phyloP scores from a whole-genome alignment of 148 eudicot genomes.

The Silene uniflora region DNA sequence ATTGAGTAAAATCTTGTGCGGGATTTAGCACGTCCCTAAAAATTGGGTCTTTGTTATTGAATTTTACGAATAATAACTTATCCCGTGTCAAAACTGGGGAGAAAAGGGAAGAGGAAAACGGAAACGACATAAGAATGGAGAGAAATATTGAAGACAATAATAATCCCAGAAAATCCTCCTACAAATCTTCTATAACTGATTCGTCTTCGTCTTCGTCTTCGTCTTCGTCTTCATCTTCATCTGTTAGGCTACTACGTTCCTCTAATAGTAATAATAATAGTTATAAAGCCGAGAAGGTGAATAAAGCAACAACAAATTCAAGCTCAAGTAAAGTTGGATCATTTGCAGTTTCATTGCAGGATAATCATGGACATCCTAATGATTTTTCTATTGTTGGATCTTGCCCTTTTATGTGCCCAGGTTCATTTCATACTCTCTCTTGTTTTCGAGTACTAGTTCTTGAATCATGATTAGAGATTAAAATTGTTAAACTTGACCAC shows the following conservation, averaged over 20 bases:
- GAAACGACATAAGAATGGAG: slow-evolving; percentile 9
- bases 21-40: too few relatives aligned
- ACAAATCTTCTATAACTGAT: background rate
- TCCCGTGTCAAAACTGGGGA: too few relatives aligned
- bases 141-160: background rate
- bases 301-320: background rate
- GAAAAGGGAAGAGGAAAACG: background rate
- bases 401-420: slow-evolving; percentile 97
- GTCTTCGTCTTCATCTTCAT: too few relatives aligned
- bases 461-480: too few relatives aligned
- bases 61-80: too few relatives aligned
- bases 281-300: too few relatives aligned
- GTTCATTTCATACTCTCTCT: slow-evolving; percentile 22
- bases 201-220: too few relatives aligned
- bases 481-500: too few relatives aligned
- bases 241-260: too few relatives aligned
- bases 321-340: slow-evolving; percentile 6
- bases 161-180: slow-evolving; percentile 1
- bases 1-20: too few relatives aligned
- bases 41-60: too few relatives aligned
- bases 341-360: background rate
- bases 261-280: too few relatives aligned
- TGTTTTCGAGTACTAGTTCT: background rate
- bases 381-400: slow-evolving; percentile 52
- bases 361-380: slow-evolving; percentile 23